Base-by-base conservation (phyloP, 202 grass and related monocot genomes). In the Bolboschoenoplectus hybrid region DNA sequence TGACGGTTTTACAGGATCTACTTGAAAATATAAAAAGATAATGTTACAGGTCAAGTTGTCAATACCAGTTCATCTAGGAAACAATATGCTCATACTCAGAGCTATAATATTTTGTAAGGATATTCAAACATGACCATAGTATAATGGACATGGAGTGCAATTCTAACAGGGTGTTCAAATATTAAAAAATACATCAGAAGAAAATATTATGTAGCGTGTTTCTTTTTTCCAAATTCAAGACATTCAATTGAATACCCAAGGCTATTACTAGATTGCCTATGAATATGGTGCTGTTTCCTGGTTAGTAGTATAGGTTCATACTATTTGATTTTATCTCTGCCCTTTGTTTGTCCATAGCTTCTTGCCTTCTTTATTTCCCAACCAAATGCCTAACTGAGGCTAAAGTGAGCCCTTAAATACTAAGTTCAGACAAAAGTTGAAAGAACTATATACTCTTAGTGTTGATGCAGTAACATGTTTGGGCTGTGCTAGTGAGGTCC, bases 51-150 rank as follows among this genome's bases (percentile, higher is more conserved):
- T 53, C 73, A 17, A 47, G 13, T 55, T 26, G 90, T 58, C 11
- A 64, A 19, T 84, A 34, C 20, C 62, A 40, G 72, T 61, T 56
- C 64, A 44, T 90, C 9, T 86, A 81, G 39, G 57, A 41, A 40
- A 38, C 2, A 52, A 40, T 53, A 57, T 79, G 51, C 51, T 40
- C 74, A 79, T 34, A 38, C 10, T 11, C 49, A 7, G 5, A 76
- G 16, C 49, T 76, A 55, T 32, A 53, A 16, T 55, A 55, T 38
- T 50, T 14, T 76, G 47, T 36, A 76, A 72, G 32, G 19, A 75
- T 75, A 52, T 75, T 34, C 14, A 46, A 71, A 19, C 41, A 26
- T 11, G 44, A 46, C 44, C 7, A 11, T 32, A 26, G 69, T 73
- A 20, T 73, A 19, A 49, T 45, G 40, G 16, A 47, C 68, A 72